Evolutionary conservation across 306 rosid genomes (phyloP), one percentile per base, ranked within the genome.

Genomic region (Corylus heterophylla): DNA sequence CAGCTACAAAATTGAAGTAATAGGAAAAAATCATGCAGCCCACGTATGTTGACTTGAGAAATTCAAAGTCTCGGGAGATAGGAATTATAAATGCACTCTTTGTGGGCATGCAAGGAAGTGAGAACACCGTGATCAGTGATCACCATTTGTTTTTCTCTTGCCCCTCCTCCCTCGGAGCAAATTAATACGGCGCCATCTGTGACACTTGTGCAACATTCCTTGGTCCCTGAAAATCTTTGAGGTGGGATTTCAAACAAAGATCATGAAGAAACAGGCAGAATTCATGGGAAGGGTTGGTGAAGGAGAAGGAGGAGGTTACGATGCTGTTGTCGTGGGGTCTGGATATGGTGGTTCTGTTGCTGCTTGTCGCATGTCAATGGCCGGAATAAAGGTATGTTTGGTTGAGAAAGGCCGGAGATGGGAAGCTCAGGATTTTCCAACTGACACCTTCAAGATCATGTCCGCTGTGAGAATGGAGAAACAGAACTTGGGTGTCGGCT

Each of bases 381-480:
- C 83, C 49, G 81, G 85, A 12, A 49, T 71, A 69, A 77, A 59
- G 52, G 80, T 74, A 1, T 81, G 88, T 69, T 68, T 81, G 56
- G 52, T 79, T 56, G 84, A 81, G 54, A 79, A 78, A 76, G 83
- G 86, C 54, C 31, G 74, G 35, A 85, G 69, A 71, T 78, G 83
- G 85, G 85, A 85, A 77, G 56, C 85, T 45, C 79, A 74, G 77
- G 83, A 81, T 78, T 78, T 85, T 69, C 86, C 80, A n/a, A 78
- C 78, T 14, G 76, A 71, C 56, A 75, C 74, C 82, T 74, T 37
- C 22, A 81, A 78, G 45, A 66, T 78, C 49, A 78, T 80, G 45
- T 74, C 83, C 5, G 50, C 79, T 12, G n/a, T 67, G 77, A 80
- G 78, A 77, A 42, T 82, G 63, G 84, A 80, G 73, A 76, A 76